Percentiles rank a stretch among this genome's conserved stretches.
Evolutionary conservation across 345 rosid genomes (phyloP).

Genomic region (Rhodamnia argentea): DNA sequence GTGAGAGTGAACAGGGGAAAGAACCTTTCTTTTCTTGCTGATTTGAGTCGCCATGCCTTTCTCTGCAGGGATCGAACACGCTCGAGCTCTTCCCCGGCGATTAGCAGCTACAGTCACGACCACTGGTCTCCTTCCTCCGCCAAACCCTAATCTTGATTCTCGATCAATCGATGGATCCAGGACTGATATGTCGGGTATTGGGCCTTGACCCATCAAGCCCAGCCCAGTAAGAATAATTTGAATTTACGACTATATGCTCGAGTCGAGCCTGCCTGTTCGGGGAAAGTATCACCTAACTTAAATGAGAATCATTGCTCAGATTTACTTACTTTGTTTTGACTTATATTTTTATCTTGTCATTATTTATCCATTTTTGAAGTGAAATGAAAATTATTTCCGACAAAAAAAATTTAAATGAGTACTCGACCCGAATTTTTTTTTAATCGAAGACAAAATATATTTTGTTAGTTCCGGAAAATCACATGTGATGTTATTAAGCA

Average conservation of each 20-base stretch:
- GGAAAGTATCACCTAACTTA: neutral
- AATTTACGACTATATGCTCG: neutral
- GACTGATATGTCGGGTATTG: neutral
- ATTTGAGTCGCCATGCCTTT: constrained; percentile 10
- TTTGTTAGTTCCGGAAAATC: neutral
- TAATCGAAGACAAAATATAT: neutral
- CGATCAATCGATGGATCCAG: neutral
- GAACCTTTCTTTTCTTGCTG: constrained; percentile 15
- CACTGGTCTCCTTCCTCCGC: neutral
- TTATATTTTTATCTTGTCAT: no score
- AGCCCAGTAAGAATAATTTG: neutral
- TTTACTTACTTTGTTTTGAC: no score
- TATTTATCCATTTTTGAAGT: no score
- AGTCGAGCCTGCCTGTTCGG: neutral
- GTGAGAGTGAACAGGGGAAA: neutral
- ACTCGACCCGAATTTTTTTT: neutral
- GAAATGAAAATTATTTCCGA: no score
- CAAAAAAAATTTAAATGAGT: neutral
- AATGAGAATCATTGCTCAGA: no score
- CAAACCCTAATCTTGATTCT: neutral
- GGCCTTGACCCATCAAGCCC: neutral
- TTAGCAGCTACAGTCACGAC: neutral
- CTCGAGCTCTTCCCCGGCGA: neutral
- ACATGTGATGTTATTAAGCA: neutral
- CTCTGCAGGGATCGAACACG: neutral